These are phyloP conservation scores for Ceratocystis diversiconidia DNA, from an alignment of 2,329 filamentous ascomycete species.

Conservation along the genomic window DNA sequence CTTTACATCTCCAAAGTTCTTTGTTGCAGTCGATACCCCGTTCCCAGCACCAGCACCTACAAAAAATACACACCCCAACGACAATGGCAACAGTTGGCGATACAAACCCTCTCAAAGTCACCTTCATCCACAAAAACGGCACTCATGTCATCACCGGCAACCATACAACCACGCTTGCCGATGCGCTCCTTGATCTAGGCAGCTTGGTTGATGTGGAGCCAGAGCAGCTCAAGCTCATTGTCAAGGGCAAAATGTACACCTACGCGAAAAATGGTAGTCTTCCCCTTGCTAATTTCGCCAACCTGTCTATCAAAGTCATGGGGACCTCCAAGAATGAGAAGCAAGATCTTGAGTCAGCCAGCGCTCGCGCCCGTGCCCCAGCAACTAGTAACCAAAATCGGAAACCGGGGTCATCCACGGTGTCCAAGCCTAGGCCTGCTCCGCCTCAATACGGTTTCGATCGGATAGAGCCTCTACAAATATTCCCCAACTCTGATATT, in stretches of 20 bases:
- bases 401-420: constrained; percentile 24
- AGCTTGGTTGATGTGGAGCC: background rate
- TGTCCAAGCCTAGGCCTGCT: background rate
- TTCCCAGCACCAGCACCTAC: background rate
- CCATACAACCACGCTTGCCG: background rate
- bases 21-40: background rate
- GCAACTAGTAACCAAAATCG: background rate
- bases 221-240: constrained; percentile 8
- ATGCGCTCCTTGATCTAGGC: background rate
- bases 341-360: constrained; percentile 26
- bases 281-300: background rate
- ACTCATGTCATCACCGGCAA: background rate
- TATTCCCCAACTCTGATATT: constrained; percentile 62
- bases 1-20: too few relatives aligned
- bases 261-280: background rate
- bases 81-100: background rate
- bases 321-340: constrained; percentile 18
- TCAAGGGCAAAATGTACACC: constrained; percentile 5
- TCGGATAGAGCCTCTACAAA: constrained; percentile 56
- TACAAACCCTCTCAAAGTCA: background rate
- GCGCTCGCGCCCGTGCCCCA: constrained; percentile 14
- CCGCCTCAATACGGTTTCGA: constrained; percentile 39
- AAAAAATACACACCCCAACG: background rate
- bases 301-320: background rate
- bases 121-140: background rate